phyloP scores from a whole-genome alignment of 495 filamentous ascomycete species.

The Hypoxylon fuscum region DNA sequence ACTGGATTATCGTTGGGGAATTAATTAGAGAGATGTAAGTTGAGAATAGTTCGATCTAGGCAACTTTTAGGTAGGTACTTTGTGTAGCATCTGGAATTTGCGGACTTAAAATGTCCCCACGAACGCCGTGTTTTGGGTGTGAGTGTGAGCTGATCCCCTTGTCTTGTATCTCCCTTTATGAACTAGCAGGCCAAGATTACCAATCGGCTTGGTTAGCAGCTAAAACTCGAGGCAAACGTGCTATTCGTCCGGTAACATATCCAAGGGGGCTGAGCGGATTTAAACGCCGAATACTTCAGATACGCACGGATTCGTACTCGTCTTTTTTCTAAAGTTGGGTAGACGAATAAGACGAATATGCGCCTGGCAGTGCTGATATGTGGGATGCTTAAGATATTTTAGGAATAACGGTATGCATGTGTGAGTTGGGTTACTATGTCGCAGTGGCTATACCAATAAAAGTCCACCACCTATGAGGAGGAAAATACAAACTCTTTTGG shows the following conservation, averaged over 20 bases:
- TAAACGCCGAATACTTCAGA: conserved; percentile 26
- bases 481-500: not conserved
- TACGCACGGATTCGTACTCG: conserved; percentile 36
- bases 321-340: conserved; percentile 30
- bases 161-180: conserved; percentile 26
- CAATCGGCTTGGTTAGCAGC: conserved; percentile 25
- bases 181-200: conserved; percentile 27
- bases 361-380: conserved; percentile 16
- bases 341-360: not conserved
- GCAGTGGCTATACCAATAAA: conserved; percentile 25
- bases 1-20: conserved; percentile 17
- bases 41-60: conserved; percentile 29
- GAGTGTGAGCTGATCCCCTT: conserved; percentile 26
- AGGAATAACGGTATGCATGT: conserved; percentile 11
- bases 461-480: not conserved
- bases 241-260: conserved; percentile 26
- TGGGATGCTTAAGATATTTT: conserved; percentile 28
- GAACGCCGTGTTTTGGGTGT: conserved; percentile 3
- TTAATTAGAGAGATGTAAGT: conserved; percentile 17
- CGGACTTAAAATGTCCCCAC: conserved; percentile 32
- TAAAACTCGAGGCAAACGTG: conserved; percentile 15
- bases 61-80: conserved; percentile 33
- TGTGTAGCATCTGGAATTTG: conserved; percentile 25
- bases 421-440: conserved; percentile 7
- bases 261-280: conserved; percentile 27